Evolutionary conservation across 78 protist species (phyloP).

Genomic region (Dictyostelium brefeldianum): DNA sequence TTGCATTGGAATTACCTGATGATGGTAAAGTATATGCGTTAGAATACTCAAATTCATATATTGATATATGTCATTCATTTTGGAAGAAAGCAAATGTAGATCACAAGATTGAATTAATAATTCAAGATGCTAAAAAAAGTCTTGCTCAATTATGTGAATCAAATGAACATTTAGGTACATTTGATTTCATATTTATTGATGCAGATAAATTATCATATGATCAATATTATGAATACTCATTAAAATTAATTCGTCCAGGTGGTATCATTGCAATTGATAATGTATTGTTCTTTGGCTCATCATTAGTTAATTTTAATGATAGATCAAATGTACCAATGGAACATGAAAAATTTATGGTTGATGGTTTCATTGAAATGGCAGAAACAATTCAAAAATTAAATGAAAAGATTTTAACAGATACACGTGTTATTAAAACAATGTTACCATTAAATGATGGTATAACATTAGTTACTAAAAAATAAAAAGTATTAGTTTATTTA

Average conservation of each 20-base stretch:
- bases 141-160: constrained; percentile 33
- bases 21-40: constrained; percentile 79
- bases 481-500: neutral
- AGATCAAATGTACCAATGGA: neutral
- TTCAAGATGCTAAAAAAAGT: constrained; percentile 77
- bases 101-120: constrained; percentile 63
- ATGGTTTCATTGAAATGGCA: neutral
- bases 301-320: neutral
- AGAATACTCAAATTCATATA: constrained; percentile 73
- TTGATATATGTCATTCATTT: neutral
- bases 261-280: constrained; percentile 88
- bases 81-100: constrained; percentile 81
- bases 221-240: constrained; percentile 67
- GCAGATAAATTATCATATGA: constrained; percentile 85
- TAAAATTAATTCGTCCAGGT: constrained; percentile 72
- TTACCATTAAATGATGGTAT: constrained; percentile 87
- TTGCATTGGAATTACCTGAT: constrained; percentile 81
- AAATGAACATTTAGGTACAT: constrained; percentile 27
- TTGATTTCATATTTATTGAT: constrained; percentile 89
- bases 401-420: constrained; percentile 41
- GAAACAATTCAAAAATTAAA: constrained; percentile 62
- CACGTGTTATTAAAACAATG: constrained; percentile 46
- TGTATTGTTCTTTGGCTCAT: constrained; percentile 38
- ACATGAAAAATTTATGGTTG: neutral
- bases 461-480: constrained; percentile 60